Base-by-base conservation (phyloP, 352 stramenopile species). In the Pythium insidiosum region DNA sequence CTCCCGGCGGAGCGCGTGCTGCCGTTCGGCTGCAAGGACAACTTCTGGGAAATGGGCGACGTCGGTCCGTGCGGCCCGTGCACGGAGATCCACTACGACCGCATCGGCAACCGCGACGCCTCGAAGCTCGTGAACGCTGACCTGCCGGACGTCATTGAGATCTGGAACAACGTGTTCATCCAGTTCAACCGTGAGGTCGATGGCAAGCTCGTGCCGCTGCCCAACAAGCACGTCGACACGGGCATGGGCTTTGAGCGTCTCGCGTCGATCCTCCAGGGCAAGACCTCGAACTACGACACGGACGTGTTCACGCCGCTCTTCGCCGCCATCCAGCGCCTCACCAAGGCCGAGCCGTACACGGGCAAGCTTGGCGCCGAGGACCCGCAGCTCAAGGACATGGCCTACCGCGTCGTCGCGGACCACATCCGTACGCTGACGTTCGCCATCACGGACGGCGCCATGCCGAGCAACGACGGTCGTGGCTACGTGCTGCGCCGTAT, bases 41-140 rank as follows among this genome's bases (percentile, higher is more conserved):
- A 99, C 69, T 99, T 99, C 73, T 99, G 96, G 97, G 97, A 99
- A 75, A 99, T 99, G 97, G 97, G 97, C 38, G 97, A 99, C 48
- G 94, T 94, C 12, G 97, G 97, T 40, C 96, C 97, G 28, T 99
- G 97, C 67, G 97, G 97, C 18, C 96, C 97, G 12, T 99, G 97
- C 77, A 97, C 88, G 44, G 96, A 99, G 79, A 97, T 99, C 70
- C 96, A 99, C 73, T 99, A 97, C 70, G 97, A 99, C 73, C 85
- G 95, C 28, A 98, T 99, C 48, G 96, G 95, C 16, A 80, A 85
- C 49, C 78, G 95, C 21, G 87, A 98, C 63, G 88, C 93, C 10
- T 60, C 86, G 13, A 39, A 58, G 37, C 75, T 99, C 19, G 97
- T 99, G 43, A 99, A 99, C 70, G 81, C 75, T 10, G 96, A 99